Base-by-base conservation (phyloP, 805 yeast genomes). In the Pichia thaimueangensis region DNA sequence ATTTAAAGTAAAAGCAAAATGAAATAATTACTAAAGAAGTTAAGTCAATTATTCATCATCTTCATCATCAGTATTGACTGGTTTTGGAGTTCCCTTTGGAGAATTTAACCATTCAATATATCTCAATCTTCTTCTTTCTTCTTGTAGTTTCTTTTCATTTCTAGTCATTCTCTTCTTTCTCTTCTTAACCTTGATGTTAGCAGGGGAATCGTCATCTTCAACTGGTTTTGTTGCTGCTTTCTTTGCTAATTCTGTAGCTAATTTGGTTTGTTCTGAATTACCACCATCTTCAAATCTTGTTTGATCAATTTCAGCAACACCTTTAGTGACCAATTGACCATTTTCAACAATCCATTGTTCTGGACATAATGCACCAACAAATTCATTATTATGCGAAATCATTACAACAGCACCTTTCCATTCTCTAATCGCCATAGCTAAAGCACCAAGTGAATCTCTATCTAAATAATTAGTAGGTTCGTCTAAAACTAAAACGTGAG, bases 391-490 rank as follows among this genome's bases (percentile, higher is more conserved):
- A 71, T 91, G 98, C 50, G 97, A 89, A 68, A 91, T 91, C 95
- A 91, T 86, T 45, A 91, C 94, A 48, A 91, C 97, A 70, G 97
- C 97, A 61, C 98, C 98, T 49, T 78, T 67, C 97, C 97, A 91
- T 63, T 91, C 97, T 67, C 97, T 82, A 60, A 91, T 93, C 39
- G 98, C 98, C 56, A 91, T 80, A 23, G 98, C 97, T 54, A 91
- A 74, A 37, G 97, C 98, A 65, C 97, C 98, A 49, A 91, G 74
- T 21, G 97, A 89, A 64, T 91, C 98, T 73, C 98, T 83, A 67
- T 91, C 98, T 68, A 91, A 73, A 73, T 93, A 91, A 70, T 91
- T 91, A 58, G 97, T 91, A 63, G 98, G 98, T 76, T 91, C 98
- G 67, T 91, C 98, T 48, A 91, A 74, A 33, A 91, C 98, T 50